Evolutionary conservation across 2,329 filamentous ascomycete species (phyloP), one percentile per base, ranked within the genome.

Genomic region (Zasmidium angulare): DNA sequence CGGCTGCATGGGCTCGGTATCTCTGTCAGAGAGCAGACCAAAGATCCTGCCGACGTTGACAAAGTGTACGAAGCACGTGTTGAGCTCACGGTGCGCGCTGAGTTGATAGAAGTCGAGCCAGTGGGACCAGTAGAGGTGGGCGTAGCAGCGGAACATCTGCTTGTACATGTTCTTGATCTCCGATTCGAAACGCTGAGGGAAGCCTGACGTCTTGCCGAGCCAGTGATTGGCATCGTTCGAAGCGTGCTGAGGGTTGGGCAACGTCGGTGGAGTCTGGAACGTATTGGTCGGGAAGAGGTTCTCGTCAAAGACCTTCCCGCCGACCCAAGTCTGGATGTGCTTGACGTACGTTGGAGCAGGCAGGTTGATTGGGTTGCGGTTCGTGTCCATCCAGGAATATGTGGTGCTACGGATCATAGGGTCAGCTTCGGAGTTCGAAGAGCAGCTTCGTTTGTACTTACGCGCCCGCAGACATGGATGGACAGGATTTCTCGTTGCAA

Each of bases 281-380:
- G 89, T 86, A 69, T 95, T 91, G 46, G 91, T 96, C 4, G 93
- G 93, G 78, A 98, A 97, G 77, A 96, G 91, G 72, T 85, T 84
- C 52, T 86, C 86, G 74, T 98, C 93, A 69, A 95, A 91, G 65
- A 96, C 91, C 79, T 98, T 98, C 77, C 92, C 91, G 26, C 91
- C 90, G 73, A 98, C 96, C 93, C 93, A 98, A 71, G 93, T 91
- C 78, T 97, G 93, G 75, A 98, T 96, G 23, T 96, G 86, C 66
- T 91, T 91, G 78, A 97, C 95, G 78, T 98, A 98, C 75, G 96
- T 92, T 63, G 88, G 88, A 6, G 93, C 93, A 2, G 93, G 92
- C 46, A 98, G 89, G 76, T 96, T 93, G 65, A 96, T 92, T 11
- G 93, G 92, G 72, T 91, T 88, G 68, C 89, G 87, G 69, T 90